Base-by-base conservation (phyloP, 108 stramenopile genomes). In the Cyclostephanos tholiformis region DNA sequence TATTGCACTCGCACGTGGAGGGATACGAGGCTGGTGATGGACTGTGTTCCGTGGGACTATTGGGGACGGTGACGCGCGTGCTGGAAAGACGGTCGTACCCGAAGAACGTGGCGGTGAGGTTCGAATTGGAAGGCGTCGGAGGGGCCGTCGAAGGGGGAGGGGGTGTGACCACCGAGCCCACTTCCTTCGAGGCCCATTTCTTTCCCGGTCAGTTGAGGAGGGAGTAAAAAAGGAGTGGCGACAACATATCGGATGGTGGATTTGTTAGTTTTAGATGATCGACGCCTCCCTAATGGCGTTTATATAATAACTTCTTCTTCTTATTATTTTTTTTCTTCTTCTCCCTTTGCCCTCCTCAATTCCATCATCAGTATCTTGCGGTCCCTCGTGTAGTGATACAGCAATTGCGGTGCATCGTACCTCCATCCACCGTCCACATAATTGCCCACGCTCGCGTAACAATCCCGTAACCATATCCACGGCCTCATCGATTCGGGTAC, bases 321-420 rank as follows among this genome's bases (percentile, higher is more conserved):
- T 1, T 1, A 12, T 12, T 1, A 1, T 41, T 12, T 10, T 41
- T 12, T 4, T 41, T 12, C 11, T 41, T 10, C 41, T 1, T 36
- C 36, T 6, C 0, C 41, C 9, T 12, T 41, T 23, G 30, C 29
- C 55, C 64, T 77, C 10, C 62, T 66, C 26, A 86, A 57, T 56
- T 73, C 75, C 35, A 22, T 39, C 8, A 43, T 50, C 39, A 86
- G 64, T 13, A 81, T 74, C 23, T 74, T 43, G 2, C 76, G 58
- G 61, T 86, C 85, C 62, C 77, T 81, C 0, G 80, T 86, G 63
- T 86, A 86, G 63, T 86, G 85, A 57, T 86, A 86, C n/a, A 82
- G 59, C 27, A 86, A 39, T 56, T 86, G 85, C 2, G 65, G 48
- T n/a, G 81, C 71, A 11, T 48, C 63, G 57, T 83, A 86, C 65